These are phyloP conservation scores for Podospora didyma DNA, from an alignment of 495 filamentous ascomycete genomes.

Conservation along the genomic window DNA sequence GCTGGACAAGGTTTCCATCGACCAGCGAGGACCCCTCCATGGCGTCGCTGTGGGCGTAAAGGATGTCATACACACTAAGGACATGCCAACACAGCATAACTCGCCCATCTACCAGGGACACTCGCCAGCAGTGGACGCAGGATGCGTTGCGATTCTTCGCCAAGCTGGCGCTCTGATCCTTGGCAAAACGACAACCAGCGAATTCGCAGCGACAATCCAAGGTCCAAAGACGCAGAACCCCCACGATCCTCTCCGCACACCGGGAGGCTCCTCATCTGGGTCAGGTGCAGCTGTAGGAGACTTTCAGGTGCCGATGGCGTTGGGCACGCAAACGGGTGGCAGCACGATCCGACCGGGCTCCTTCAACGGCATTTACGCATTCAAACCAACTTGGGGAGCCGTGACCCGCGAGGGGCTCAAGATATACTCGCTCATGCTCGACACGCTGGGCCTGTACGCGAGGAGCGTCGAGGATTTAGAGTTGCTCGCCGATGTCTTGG, in stretches of 20 bases:
- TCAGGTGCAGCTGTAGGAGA: slow-evolving; percentile 51
- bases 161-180: slow-evolving; percentile 47
- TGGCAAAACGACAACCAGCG: slow-evolving; percentile 46
- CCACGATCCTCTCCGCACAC: slow-evolving; percentile 43
- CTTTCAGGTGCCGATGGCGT: slow-evolving; percentile 41
- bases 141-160: slow-evolving; percentile 38
- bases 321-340: slow-evolving; percentile 52
- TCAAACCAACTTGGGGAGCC: slow-evolving; percentile 55
- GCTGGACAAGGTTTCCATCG: slow-evolving; percentile 43
- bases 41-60: slow-evolving; percentile 54
- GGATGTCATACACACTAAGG: slow-evolving; percentile 56
- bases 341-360: slow-evolving; percentile 48
- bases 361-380: slow-evolving; percentile 51
- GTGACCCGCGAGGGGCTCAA: slow-evolving; percentile 51
- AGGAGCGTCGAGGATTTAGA: slow-evolving; percentile 48
- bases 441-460: slow-evolving; percentile 52
- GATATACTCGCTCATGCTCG: slow-evolving; percentile 43
- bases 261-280: slow-evolving; percentile 51
- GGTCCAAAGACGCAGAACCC: slow-evolving; percentile 43
- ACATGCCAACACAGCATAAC: slow-evolving; percentile 51
- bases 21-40: slow-evolving; percentile 49
- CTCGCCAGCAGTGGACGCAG: slow-evolving; percentile 38
- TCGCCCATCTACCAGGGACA: slow-evolving; percentile 43
- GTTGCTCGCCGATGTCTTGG: slow-evolving; percentile 43
- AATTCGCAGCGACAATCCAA: slow-evolving; percentile 42